Base-by-base conservation (phyloP, 768 basidiomycete species). In the Termitomyces sp. region DNA sequence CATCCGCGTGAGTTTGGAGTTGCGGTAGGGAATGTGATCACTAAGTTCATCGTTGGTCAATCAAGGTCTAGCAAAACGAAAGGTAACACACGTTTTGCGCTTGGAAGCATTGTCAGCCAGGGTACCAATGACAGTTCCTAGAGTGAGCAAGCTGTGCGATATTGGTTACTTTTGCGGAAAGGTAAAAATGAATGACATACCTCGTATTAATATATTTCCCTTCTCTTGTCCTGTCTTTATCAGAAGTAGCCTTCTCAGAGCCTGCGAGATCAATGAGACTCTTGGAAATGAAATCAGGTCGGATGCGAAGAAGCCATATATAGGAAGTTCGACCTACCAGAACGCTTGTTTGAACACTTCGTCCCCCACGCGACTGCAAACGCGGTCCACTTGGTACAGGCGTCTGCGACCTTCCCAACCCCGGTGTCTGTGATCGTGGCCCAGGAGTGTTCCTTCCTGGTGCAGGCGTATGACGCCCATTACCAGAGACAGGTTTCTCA, bases 181-280 rank as follows among this genome's bases (percentile, higher is more conserved):
- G 37, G 11, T 58, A 46, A 41, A 44, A 36, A 47, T 41, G 44
- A 33, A 36, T 8, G 0, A 46, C 39, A 37, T 27, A 86, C 88
- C 88, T 89, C 4, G 90, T 92, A 67, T 99, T 99, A 74, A 98
- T 99, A 68, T 95, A 96, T 68, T 91, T 93, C 13, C 96, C 97
- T 71, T 99, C 97, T 47, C 89, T 82, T n/a, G 94, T 94, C 47
- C 97, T 78, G 58, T 98, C 95, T 70, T 95, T 96, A 71, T 95
- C 93, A 1, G 90, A 91, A 0, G 95, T 98, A 0, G 95, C 96
- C 69, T 89, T 93, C 70, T 99, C 97, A 0, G 94, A 96, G 4
- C 97, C 97, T 52, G 97, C 97, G 12, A 99, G 78, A 79, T 99
- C 95, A 59, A 97, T 97, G 50, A 97, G 77, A 69, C 89, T 94